These are phyloP conservation scores for Xerocomellus chrysenteron DNA, from an alignment of 768 basidiomycete species.

Conservation along the genomic window DNA sequence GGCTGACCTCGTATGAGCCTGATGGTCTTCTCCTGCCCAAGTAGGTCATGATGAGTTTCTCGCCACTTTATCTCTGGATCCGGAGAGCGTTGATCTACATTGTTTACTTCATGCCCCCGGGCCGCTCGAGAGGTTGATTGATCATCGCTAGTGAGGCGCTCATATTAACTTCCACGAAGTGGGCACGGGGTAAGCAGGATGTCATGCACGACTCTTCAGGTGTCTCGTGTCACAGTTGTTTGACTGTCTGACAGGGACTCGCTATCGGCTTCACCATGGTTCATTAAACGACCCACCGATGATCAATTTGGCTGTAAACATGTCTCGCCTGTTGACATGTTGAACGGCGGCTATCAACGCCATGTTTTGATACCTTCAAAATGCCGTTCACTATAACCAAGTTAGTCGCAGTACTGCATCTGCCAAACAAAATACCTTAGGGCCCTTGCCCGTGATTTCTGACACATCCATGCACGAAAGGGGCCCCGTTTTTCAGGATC, in stretches of 20 bases:
- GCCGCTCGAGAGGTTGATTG: background rate
- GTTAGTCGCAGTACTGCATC: background rate
- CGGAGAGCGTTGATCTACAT: background rate
- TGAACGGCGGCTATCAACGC: background rate
- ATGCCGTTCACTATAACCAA: slow-evolving; percentile 5
- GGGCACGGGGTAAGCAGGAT: background rate
- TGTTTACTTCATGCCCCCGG: background rate
- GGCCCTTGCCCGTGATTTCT: background rate
- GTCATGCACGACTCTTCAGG: background rate
- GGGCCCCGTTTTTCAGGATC: background rate
- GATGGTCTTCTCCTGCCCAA: background rate
- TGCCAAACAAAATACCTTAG: background rate
- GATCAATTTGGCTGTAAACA: background rate
- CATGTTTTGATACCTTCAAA: no score
- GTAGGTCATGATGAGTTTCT: background rate
- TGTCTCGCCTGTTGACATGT: background rate
- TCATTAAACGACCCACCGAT: background rate
- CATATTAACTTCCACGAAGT: background rate
- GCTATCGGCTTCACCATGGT: background rate
- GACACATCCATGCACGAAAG: background rate
- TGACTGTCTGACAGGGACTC: background rate
- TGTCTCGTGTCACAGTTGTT: background rate
- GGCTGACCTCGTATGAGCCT: background rate
- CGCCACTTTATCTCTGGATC: background rate
- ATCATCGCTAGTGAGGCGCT: background rate